Percentiles rank a stretch among this genome's conserved stretches.
These are phyloP conservation scores for Lepraria neglecta DNA, from an alignment of 495 filamentous ascomycete species.

Conservation along the genomic window DNA sequence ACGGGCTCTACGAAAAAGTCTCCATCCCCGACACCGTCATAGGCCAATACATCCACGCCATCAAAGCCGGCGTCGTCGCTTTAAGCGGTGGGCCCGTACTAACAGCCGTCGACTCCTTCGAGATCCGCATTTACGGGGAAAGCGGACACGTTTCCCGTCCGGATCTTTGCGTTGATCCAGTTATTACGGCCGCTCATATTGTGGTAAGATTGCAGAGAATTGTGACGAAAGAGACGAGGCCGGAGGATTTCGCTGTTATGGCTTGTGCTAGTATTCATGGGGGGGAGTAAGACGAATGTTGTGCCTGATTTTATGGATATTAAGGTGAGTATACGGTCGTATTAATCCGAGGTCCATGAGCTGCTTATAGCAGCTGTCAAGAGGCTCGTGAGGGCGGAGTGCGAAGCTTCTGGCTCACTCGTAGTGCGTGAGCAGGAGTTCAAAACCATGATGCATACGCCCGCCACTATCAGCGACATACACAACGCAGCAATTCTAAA, in stretches of 20 bases:
- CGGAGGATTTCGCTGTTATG: conserved; percentile 49
- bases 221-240: conserved; percentile 47
- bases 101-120: conserved; percentile 39
- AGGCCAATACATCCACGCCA: conserved; percentile 50
- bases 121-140: conserved; percentile 43
- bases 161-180: conserved; percentile 49
- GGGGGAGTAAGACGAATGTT: conserved; percentile 48
- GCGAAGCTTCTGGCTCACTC: conserved; percentile 38
- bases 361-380: conserved; percentile 42
- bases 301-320: conserved; percentile 46
- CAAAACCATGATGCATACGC: conserved; percentile 33
- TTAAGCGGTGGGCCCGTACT: conserved; percentile 39
- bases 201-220: conserved; percentile 51
- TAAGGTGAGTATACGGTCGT: conserved; percentile 46
- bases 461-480: conserved; percentile 49
- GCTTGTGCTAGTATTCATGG: conserved; percentile 47
- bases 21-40: conserved; percentile 51
- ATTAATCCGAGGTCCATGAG: conserved; percentile 36
- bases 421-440: conserved; percentile 37
- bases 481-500: conserved; percentile 36
- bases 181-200: conserved; percentile 47
- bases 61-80: conserved; percentile 35
- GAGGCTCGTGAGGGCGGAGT: conserved; percentile 51
- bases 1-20: conserved; percentile 50
- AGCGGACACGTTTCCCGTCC: conserved; percentile 50